Percentiles rank a stretch among this genome's conserved stretches.
Conservation (phyloP, 164 flowering plant genomes). For the Tinospora cordifolia region DNA sequence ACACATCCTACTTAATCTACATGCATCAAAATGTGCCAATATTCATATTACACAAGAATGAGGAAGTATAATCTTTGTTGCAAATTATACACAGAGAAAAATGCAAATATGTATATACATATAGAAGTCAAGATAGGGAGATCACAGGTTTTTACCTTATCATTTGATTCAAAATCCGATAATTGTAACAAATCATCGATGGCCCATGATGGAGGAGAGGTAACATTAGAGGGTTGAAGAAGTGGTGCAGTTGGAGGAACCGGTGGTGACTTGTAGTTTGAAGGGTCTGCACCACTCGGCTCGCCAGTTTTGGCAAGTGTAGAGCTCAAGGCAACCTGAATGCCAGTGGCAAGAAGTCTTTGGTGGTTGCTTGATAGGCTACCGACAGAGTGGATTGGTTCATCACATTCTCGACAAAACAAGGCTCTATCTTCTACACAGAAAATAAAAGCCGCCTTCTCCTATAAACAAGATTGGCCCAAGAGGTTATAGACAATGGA, state of each 20-base stretch:
- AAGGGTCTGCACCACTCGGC: slow-evolving; percentile 41
- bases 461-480: slow-evolving; percentile 34
- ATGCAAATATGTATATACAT: not conserved
- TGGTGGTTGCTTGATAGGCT: slow-evolving; percentile 78
- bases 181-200: slow-evolving; percentile 73
- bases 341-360: slow-evolving; percentile 80
- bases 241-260: slow-evolving; percentile 22
- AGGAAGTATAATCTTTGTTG: not conserved
- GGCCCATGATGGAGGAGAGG: slow-evolving; percentile 59
- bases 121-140: not conserved
- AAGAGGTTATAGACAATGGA: not conserved
- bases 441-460: slow-evolving; percentile 86
- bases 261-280: slow-evolving; percentile 34
- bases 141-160: slow-evolving; percentile 44
- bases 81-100: not conserved
- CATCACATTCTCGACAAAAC: slow-evolving; percentile 86
- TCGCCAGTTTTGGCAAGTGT: slow-evolving; percentile 35
- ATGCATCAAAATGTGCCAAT: too few relatives aligned
- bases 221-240: slow-evolving; percentile 27
- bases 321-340: slow-evolving; percentile 60
- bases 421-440: slow-evolving; percentile 98
- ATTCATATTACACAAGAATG: too few relatives aligned
- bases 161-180: slow-evolving; percentile 52
- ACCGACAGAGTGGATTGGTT: slow-evolving; percentile 64
- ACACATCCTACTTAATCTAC: too few relatives aligned